Conservation (phyloP, 2,329 filamentous ascomycete species). For the Phialocephala subalpina region DNA sequence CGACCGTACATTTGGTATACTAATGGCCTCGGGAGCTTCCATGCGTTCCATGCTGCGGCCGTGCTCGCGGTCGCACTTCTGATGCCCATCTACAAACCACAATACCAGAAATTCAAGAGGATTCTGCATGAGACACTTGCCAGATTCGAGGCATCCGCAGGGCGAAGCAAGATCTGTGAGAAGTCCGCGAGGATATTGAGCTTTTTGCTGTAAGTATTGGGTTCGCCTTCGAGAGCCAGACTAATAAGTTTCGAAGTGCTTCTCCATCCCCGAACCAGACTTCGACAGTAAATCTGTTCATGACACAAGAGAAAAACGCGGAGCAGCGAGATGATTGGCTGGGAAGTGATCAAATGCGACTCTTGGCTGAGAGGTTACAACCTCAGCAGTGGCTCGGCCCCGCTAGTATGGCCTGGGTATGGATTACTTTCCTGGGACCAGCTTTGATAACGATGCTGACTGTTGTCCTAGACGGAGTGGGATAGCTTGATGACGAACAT, state of each 20-base stretch:
- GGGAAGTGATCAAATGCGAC: slow-evolving; percentile 4
- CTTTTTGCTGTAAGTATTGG: slow-evolving; percentile 22
- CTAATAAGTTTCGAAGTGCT: slow-evolving; percentile 1
- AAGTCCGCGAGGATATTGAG: slow-evolving; percentile 23
- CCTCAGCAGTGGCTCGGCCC: slow-evolving; percentile 19
- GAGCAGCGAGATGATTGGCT: slow-evolving; percentile 10
- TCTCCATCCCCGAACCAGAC: slow-evolving; percentile 19
- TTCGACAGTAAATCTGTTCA: background rate
- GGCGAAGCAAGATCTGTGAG: slow-evolving; percentile 24
- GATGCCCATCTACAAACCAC: slow-evolving; percentile 25
- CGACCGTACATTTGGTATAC: slow-evolving; percentile 30
- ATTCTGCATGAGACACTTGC: slow-evolving; percentile 15
- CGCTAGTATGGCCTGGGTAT: slow-evolving; percentile 18
- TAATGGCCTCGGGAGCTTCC: slow-evolving; percentile 28
- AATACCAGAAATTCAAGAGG: slow-evolving; percentile 24
- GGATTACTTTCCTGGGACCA: background rate
- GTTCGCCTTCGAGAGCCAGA: background rate
- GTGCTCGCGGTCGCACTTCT: slow-evolving; percentile 24
- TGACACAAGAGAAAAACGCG: background rate
- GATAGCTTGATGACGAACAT: slow-evolving; percentile 13
- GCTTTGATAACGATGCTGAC: background rate
- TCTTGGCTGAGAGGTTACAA: slow-evolving; percentile 12
- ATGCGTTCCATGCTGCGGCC: slow-evolving; percentile 30
- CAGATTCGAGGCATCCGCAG: slow-evolving; percentile 18
- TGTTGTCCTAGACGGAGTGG: slow-evolving; percentile 10